Evolutionary conservation across 768 basidiomycete species (phyloP).

Genomic region (Gautieria morchelliformis): DNA sequence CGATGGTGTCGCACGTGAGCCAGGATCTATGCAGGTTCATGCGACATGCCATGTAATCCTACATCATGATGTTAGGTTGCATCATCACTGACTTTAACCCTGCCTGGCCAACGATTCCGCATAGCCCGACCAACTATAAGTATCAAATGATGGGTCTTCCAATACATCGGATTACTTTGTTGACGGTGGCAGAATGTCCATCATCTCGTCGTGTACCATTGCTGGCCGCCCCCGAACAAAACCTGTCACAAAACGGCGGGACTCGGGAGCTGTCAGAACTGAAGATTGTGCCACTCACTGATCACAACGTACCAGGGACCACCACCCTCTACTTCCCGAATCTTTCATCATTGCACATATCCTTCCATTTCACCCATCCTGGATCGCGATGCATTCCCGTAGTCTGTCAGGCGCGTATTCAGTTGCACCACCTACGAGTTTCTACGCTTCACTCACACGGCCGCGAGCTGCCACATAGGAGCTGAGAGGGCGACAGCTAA

Average conservation of each 20-base stretch:
- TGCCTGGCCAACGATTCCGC: constrained; percentile 31
- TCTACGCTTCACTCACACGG: constrained; percentile 33
- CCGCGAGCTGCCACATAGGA: constrained; percentile 38
- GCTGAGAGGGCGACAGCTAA: constrained; percentile 34
- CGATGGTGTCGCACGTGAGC: constrained; percentile 29
- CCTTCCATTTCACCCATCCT: constrained; percentile 18
- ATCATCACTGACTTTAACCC: constrained; percentile 28
- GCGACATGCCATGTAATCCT: constrained; percentile 32
- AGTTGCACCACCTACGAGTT: constrained; percentile 16
- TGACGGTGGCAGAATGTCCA: constrained; percentile 27
- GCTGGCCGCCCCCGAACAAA: constrained; percentile 36
- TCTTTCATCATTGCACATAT: constrained; percentile 17
- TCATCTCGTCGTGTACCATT: constrained; percentile 28
- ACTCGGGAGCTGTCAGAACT: not conserved
- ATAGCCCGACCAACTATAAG: constrained; percentile 30
- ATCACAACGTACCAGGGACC: constrained; percentile 16
- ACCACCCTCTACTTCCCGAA: constrained; percentile 18
- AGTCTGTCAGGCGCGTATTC: constrained; percentile 18
- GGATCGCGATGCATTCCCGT: constrained; percentile 22
- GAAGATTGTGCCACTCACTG: constrained; percentile 12
- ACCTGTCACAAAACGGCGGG: constrained; percentile 8
- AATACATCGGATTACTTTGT: constrained; percentile 22
- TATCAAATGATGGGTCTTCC: constrained; percentile 24
- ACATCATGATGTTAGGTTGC: not conserved
- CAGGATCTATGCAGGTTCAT: constrained; percentile 29